Base-by-base conservation (phyloP, 2,329 filamentous ascomycete genomes). In the Colletotrichum gigasporum region DNA sequence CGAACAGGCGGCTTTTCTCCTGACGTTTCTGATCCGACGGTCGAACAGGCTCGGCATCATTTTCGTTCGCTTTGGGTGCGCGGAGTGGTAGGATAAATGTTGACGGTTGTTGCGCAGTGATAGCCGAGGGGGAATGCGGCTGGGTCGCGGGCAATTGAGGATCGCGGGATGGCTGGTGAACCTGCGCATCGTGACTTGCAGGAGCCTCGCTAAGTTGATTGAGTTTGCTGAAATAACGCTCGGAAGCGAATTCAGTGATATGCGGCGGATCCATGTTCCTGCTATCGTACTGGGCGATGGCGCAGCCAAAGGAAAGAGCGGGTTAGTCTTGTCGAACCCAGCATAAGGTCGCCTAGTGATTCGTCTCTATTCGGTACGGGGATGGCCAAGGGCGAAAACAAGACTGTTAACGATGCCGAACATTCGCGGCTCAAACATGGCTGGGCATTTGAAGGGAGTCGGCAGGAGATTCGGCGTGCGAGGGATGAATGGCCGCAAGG, bases 201-300 rank as follows among this genome's bases (percentile, higher is more conserved):
- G 61, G 37, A 11, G 61, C 50, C 20, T 67, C 82, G 73, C 77
- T 85, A 69, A 79, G 82, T 76, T 87, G 84, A 61, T 79, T 82
- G 65, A 90, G 75, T 76, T 90, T 90, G 57, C 84, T 83, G 68
- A 89, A 87, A 72, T 88, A 90, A 68, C 85, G 85, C 75, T 86
- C 81, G 44, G 88, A 90, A 66, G 87, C 88, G 76, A 90, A 90
- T 74, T 90, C 88, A 65, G 87, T 89, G 66, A 88, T 82, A 68
- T 89, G 87, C 69, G 84, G 81, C 71, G 85, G 86, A 68, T 90
- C 87, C 86, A 89, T 88, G 71, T 75, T 75, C 74, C 71, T 67
- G 67, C 63, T 59, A 47, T 44, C 24, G 47, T 32, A 18, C 50
- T 62, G 62, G 39, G 53, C 66, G 47, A 69, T 70, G 52, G 42